These are phyloP conservation scores for Pythium oligandrum DNA, from an alignment of 352 stramenopile genomes.

Conservation along the genomic window DNA sequence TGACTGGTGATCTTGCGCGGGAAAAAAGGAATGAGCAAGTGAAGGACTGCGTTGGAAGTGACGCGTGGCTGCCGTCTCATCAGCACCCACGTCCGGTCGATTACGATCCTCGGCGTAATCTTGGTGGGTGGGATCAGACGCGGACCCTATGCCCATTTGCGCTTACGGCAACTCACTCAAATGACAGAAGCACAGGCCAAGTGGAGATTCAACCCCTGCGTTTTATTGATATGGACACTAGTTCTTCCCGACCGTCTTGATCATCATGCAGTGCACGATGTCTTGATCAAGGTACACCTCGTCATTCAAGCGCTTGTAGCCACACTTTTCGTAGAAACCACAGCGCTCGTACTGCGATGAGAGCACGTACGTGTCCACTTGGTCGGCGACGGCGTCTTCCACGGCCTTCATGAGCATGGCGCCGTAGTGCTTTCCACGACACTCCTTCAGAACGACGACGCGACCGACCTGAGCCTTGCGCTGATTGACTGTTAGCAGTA, in stretches of 20 bases:
- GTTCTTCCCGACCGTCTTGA: conserved; percentile 10
- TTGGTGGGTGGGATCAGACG: not conserved
- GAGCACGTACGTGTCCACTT: conserved; percentile 33
- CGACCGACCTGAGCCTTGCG: conserved; percentile 49
- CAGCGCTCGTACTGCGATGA: conserved; percentile 49
- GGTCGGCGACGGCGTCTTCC: conserved; percentile 23
- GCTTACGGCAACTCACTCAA: not conserved
- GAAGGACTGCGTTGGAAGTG: not conserved
- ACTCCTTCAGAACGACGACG: conserved; percentile 50
- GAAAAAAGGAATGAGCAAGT: not conserved
- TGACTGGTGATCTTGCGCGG: not conserved
- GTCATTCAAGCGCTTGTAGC: conserved; percentile 40
- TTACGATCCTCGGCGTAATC: not conserved
- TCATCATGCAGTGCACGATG: conserved; percentile 40
- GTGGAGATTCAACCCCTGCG: not conserved
- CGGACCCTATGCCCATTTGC: not conserved
- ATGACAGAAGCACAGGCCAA: not conserved
- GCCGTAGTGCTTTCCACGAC: conserved; percentile 50
- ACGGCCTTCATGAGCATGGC: conserved; percentile 32
- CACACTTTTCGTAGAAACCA: conserved; percentile 67
- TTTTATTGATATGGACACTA: not conserved
- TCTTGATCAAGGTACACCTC: conserved; percentile 54
- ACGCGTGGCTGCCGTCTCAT: not conserved
- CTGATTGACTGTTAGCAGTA: conserved; percentile 23
- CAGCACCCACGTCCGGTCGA: not conserved